A percentile compares a stretch with the other conserved stretches of the same genome.
Evolutionary conservation across 495 filamentous ascomycete genomes (phyloP).

Genomic region (Neurospora intermedia): DNA sequence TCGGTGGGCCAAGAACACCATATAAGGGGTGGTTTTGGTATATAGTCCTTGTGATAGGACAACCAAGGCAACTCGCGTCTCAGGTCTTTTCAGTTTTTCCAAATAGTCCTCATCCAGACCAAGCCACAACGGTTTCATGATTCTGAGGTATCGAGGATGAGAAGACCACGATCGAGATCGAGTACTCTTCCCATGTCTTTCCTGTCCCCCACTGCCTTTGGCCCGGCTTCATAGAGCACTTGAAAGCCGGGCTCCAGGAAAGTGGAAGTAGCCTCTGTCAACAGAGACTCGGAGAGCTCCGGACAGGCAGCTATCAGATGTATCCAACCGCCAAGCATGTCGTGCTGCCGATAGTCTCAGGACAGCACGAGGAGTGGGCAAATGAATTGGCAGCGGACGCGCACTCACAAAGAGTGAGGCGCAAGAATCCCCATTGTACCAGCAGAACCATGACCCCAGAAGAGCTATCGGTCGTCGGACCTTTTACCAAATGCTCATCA

Average conservation of each 20-base stretch:
- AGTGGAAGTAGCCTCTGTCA: slow-evolving; percentile 11
- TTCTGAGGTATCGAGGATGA: slow-evolving; percentile 7
- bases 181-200: slow-evolving; percentile 2
- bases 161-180: slow-evolving; percentile 1
- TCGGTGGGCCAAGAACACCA: not conserved
- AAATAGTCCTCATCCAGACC: slow-evolving; percentile 18
- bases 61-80: slow-evolving; percentile 9
- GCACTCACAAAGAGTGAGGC: slow-evolving; percentile 8
- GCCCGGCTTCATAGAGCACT: slow-evolving; percentile 9
- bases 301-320: slow-evolving; percentile 11
- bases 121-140: slow-evolving; percentile 25
- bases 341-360: slow-evolving; percentile 11
- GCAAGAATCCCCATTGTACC: slow-evolving; percentile 17
- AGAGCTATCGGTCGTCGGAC: slow-evolving; percentile 36
- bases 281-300: slow-evolving; percentile 1
- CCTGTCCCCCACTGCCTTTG: slow-evolving; percentile 27
- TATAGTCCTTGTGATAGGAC: not conserved
- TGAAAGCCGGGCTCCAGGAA: slow-evolving; percentile 16
- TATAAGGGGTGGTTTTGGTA: not conserved
- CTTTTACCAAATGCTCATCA: slow-evolving; percentile 58
- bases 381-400: slow-evolving; percentile 15
- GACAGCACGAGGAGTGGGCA: slow-evolving; percentile 6
- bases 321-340: slow-evolving; percentile 10
- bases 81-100: slow-evolving; percentile 32
- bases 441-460: slow-evolving; percentile 30